These are phyloP conservation scores for Zymoseptoria crescenta DNA, from an alignment of 2,329 filamentous ascomycete genomes.

Conservation along the genomic window DNA sequence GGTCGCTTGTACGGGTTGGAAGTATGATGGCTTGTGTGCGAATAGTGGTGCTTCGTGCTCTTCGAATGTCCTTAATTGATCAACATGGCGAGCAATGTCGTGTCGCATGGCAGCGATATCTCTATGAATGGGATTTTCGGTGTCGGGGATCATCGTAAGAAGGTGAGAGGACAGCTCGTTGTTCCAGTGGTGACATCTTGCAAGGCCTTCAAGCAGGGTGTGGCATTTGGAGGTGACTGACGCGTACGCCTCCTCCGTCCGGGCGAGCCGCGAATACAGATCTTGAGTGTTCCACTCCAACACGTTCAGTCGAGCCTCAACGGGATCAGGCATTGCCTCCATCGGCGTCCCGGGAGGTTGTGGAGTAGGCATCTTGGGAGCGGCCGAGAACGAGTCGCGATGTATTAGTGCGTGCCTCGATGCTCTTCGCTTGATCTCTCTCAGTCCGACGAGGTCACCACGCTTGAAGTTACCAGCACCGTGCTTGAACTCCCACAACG, in stretches of 20 bases:
- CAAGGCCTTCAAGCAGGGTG: slow-evolving; percentile 70
- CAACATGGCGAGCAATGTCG: slow-evolving; percentile 55
- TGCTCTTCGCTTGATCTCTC: slow-evolving; percentile 91
- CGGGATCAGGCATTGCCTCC: slow-evolving; percentile 64
- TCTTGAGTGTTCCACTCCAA: slow-evolving; percentile 82
- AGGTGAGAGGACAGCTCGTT: slow-evolving; percentile 74
- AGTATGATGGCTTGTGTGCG: slow-evolving; percentile 33
- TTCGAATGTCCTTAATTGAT: slow-evolving; percentile 49
- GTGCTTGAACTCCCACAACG: slow-evolving; percentile 98
- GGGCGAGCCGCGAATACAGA: slow-evolving; percentile 63
- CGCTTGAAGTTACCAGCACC: slow-evolving; percentile 95
- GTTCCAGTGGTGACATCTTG: slow-evolving; percentile 70
- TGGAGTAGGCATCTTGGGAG: slow-evolving; percentile 62
- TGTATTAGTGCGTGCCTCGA: slow-evolving; percentile 90
- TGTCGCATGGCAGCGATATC: slow-evolving; percentile 59
- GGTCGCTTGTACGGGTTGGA: slow-evolving; percentile 25
- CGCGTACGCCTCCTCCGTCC: slow-evolving; percentile 75
- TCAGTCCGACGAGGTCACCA: slow-evolving; percentile 79
- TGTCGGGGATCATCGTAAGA: slow-evolving; percentile 63
- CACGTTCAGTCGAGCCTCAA: slow-evolving; percentile 64
- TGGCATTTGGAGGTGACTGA: slow-evolving; percentile 76
- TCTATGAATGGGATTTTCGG: slow-evolving; percentile 68
- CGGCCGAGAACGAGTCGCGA: slow-evolving; percentile 70
- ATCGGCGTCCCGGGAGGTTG: slow-evolving; percentile 54
- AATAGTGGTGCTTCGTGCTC: slow-evolving; percentile 53